A percentile compares a stretch with the other conserved stretches of the same genome.
Conservation (phyloP, 2,329 filamentous ascomycete species). For the Cladophialophora yegresii region DNA sequence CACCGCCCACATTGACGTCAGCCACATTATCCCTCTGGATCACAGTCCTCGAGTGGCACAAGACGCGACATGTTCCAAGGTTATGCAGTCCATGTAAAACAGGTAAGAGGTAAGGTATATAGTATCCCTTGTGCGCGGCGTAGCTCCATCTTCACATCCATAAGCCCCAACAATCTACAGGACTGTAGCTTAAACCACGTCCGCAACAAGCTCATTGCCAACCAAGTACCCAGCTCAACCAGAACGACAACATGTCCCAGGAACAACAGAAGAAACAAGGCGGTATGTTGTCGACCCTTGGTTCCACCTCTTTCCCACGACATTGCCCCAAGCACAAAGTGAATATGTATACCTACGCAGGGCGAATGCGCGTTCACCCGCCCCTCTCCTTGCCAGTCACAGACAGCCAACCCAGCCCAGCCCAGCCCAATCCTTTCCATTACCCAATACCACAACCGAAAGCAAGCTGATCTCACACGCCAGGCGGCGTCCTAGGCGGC, state of each 20-base stretch:
- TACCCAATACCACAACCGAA: background rate
- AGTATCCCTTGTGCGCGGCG: background rate
- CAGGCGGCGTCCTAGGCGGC: slow-evolving; percentile 37
- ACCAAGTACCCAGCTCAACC: background rate
- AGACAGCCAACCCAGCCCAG: background rate
- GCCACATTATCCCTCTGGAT: background rate
- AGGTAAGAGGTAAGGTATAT: background rate
- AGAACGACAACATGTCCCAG: slow-evolving; percentile 22
- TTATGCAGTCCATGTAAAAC: background rate
- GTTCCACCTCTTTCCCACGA: background rate
- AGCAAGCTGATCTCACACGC: slow-evolving; percentile 1
- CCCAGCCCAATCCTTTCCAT: background rate
- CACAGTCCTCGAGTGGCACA: background rate
- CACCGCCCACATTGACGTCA: background rate
- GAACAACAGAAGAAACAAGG: slow-evolving; percentile 28
- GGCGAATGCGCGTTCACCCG: background rate
- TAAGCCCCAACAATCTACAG: background rate
- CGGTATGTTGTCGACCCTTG: slow-evolving; percentile 18
- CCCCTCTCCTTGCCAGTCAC: background rate
- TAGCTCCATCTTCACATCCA: background rate
- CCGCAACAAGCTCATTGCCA: background rate
- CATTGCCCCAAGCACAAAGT: background rate
- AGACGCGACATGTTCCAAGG: background rate
- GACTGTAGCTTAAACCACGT: background rate
- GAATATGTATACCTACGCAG: background rate